These are phyloP conservation scores for Mucor irregularis DNA, from an alignment of 371 early-diverging fungal genomes.

Conservation along the genomic window DNA sequence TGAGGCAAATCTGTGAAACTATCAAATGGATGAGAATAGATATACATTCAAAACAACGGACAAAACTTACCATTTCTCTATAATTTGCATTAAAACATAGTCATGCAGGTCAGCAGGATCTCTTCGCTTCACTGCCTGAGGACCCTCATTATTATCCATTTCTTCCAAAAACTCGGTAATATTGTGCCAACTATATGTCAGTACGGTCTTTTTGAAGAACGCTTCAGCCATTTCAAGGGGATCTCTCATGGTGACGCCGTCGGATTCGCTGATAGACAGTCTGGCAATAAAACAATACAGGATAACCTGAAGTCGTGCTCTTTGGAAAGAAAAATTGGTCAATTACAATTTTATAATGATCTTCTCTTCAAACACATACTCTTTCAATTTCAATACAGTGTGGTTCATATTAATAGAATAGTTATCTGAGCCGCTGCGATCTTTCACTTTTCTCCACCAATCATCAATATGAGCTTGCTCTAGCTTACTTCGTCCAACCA, in stretches of 20 bases:
- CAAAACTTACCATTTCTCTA: slow-evolving; percentile 8
- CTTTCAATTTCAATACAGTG: slow-evolving; percentile 9
- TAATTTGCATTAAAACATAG: slow-evolving; percentile 11
- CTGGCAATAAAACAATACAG: slow-evolving; percentile 20
- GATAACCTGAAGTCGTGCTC: slow-evolving; percentile 16
- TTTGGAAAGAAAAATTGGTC: background rate
- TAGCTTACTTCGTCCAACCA: background rate
- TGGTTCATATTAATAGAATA: slow-evolving; percentile 5
- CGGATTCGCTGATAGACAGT: background rate
- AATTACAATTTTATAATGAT: background rate
- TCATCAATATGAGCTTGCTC: slow-evolving; percentile 11
- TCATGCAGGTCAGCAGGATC: slow-evolving; percentile 14
- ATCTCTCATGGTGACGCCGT: background rate
- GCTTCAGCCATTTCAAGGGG: slow-evolving; percentile 9
- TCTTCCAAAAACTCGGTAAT: slow-evolving; percentile 9
- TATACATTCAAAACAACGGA: background rate
- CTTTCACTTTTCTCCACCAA: slow-evolving; percentile 19
- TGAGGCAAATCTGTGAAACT: slow-evolving; percentile 5
- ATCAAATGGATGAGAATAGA: background rate
- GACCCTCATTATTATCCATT: slow-evolving; percentile 5
- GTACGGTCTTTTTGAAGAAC: slow-evolving; percentile 10
- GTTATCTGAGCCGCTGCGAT: background rate
- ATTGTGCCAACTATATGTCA: slow-evolving; percentile 4
- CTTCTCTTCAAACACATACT: slow-evolving; percentile 7
- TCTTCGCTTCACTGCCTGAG: background rate